Evolutionary conservation across 192 early-diverging fungal genomes (phyloP).

Genomic region (Entomortierella parvispora): DNA sequence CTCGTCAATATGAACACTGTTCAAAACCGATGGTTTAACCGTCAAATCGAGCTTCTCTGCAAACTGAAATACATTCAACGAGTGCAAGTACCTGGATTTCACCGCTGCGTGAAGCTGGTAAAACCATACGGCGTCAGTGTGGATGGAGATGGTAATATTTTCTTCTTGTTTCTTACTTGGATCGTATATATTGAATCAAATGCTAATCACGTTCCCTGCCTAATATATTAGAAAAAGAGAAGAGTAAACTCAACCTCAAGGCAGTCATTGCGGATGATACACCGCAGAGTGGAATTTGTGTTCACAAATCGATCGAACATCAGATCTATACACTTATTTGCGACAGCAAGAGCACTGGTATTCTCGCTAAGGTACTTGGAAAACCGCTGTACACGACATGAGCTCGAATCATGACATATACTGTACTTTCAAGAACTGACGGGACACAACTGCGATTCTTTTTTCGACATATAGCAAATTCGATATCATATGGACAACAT

Average conservation of each 20-base stretch:
- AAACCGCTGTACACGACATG: no score
- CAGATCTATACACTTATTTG: slow-evolving; percentile 70
- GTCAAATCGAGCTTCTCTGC: slow-evolving; percentile 56
- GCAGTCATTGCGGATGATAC: slow-evolving; percentile 33
- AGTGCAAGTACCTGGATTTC: slow-evolving; percentile 42
- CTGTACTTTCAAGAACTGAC: no score
- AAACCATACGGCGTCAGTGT: slow-evolving; percentile 34
- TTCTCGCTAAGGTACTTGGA: slow-evolving; percentile 61
- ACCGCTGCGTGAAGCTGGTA: slow-evolving; percentile 64
- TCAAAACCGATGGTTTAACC: slow-evolving; percentile 70
- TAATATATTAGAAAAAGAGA: slow-evolving; percentile 23
- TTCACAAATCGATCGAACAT: slow-evolving; percentile 69
- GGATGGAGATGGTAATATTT: slow-evolving; percentile 11
- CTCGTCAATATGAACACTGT: slow-evolving; percentile 45
- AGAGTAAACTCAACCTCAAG: slow-evolving; percentile 22
- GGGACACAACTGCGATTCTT: no score
- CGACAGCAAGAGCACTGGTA: slow-evolving; percentile 59
- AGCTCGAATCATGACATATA: no score
- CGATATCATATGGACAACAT: slow-evolving; percentile 60
- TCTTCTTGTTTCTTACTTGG: no score
- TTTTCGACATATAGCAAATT: slow-evolving; percentile 47
- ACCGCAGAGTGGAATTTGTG: slow-evolving; percentile 56
- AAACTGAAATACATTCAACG: slow-evolving; percentile 64
- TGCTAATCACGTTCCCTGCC: no score
- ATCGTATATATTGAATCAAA: no score